Evolutionary conservation across 2,329 filamentous ascomycete species (phyloP).

Genomic region (Fusarium heterosporum): DNA sequence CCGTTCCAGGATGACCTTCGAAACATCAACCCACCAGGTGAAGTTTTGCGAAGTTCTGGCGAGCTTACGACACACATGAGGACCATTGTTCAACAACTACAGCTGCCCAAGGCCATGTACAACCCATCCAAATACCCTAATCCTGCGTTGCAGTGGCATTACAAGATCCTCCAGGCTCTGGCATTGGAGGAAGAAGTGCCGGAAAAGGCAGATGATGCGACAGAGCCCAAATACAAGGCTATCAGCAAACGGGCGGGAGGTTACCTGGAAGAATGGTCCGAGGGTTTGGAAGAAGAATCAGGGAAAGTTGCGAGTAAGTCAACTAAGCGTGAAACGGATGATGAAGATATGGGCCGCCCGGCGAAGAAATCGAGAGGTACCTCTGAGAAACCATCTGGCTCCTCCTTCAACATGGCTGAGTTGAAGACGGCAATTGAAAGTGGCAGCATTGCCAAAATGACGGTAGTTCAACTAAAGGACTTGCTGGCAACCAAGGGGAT

Average conservation of each 20-base stretch:
- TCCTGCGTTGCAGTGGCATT: slow-evolving; percentile 95
- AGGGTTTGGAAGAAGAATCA: slow-evolving; percentile 70
- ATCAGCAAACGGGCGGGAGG: slow-evolving; percentile 89
- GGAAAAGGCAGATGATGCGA: slow-evolving; percentile 78
- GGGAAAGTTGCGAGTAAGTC: slow-evolving; percentile 53
- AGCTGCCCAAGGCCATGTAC: slow-evolving; percentile 87
- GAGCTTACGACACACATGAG: slow-evolving; percentile 85
- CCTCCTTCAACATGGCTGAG: slow-evolving; percentile 58
- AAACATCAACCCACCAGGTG: slow-evolving; percentile 72
- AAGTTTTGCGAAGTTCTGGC: slow-evolving; percentile 70
- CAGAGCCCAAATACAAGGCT: slow-evolving; percentile 83
- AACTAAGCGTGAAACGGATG: slow-evolving; percentile 65
- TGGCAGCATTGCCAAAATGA: slow-evolving; percentile 64
- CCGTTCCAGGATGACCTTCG: slow-evolving; percentile 92
- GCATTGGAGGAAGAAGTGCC: slow-evolving; percentile 93
- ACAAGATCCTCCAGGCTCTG: slow-evolving; percentile 89
- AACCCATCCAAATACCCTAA: slow-evolving; percentile 92
- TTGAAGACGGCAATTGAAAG: slow-evolving; percentile 59
- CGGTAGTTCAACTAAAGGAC: slow-evolving; percentile 64
- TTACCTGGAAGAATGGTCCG: slow-evolving; percentile 82
- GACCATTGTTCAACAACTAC: slow-evolving; percentile 83
- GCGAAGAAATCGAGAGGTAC: slow-evolving; percentile 60
- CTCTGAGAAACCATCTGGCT: slow-evolving; percentile 50
- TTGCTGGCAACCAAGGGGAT: slow-evolving; percentile 61
- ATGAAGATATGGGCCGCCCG: slow-evolving; percentile 57